Percentiles rank a stretch among this genome's conserved stretches.
Evolutionary conservation across 257 asterid genomes (phyloP).

Genomic region (Solanum bulbocastanum): DNA sequence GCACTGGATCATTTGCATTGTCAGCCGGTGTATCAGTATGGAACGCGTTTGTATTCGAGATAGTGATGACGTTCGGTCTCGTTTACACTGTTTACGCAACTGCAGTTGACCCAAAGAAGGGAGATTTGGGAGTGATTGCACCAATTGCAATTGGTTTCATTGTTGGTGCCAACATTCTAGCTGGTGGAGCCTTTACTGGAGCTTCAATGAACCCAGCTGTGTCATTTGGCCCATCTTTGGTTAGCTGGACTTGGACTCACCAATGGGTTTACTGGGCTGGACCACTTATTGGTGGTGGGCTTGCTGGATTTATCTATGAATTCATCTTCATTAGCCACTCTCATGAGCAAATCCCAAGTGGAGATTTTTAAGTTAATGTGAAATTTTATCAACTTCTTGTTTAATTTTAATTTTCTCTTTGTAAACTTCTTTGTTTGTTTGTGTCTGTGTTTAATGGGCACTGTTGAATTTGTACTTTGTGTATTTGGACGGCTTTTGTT

Average conservation of each 20-base stretch:
- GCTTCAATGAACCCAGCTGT: conserved; percentile 90
- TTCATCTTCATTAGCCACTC: conserved; percentile 38
- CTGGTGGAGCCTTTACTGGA: conserved; percentile 69
- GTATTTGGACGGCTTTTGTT: neutral
- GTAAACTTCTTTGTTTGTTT: neutral
- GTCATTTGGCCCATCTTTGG: conserved; percentile 59
- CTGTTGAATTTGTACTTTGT: neutral
- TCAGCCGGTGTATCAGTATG: conserved; percentile 40
- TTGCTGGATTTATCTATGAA: conserved; percentile 57
- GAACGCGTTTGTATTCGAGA: conserved; percentile 52
- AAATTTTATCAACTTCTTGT: neutral
- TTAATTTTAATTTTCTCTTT: neutral
- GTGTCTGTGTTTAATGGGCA: neutral
- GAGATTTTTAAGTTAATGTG: conserved; percentile 5
- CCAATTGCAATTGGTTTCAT: conserved; percentile 62
- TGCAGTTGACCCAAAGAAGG: conserved; percentile 69
- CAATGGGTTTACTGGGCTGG: conserved; percentile 89
- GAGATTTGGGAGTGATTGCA: conserved; percentile 48
- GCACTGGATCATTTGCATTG: conserved; percentile 7
- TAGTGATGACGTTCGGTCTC: conserved; percentile 72
- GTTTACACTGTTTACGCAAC: conserved; percentile 78
- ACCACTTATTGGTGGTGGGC: conserved; percentile 48
- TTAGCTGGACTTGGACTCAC: conserved; percentile 46
- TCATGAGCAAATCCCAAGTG: conserved; percentile 39
- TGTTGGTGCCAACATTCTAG: conserved; percentile 66